These are phyloP conservation scores for Neostapfia colusana DNA, from an alignment of 176 grass and related monocot genomes.

Conservation along the genomic window DNA sequence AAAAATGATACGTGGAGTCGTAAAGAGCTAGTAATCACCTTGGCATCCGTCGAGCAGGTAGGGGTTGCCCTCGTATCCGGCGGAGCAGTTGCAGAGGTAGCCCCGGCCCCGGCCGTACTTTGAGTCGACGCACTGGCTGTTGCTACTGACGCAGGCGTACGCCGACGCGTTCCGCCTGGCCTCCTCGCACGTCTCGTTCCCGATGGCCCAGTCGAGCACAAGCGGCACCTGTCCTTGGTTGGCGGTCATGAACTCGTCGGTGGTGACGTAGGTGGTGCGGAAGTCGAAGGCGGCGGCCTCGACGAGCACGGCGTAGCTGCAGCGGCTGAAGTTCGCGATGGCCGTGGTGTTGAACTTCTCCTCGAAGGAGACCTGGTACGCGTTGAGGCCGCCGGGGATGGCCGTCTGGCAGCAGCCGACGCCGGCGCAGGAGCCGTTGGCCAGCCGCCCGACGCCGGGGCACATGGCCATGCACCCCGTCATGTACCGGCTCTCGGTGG, in stretches of 20 bases:
- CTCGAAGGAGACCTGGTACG: conserved; percentile 44
- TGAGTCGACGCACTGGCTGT: conserved; percentile 51
- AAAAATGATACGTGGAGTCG: too few species aligned
- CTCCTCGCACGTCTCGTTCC: conserved; percentile 48
- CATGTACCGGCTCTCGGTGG: conserved; percentile 33
- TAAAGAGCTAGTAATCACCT: conserved; percentile 13
- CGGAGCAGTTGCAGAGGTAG: conserved; percentile 68
- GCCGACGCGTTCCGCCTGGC: conserved; percentile 30
- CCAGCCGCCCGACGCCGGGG: conserved; percentile 7
- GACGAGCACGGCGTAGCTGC: conserved; percentile 63
- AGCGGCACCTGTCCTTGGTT: conserved; percentile 38
- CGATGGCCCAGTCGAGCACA: conserved; percentile 72
- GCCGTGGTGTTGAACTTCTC: conserved; percentile 38
- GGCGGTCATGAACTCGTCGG: conserved; percentile 35
- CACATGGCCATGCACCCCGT: conserved; percentile 61
- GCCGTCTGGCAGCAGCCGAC: conserved; percentile 75
- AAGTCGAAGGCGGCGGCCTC: conserved; percentile 60
- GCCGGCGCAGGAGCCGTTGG: conserved; percentile 57
- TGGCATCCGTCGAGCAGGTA: conserved; percentile 60
- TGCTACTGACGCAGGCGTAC: conserved; percentile 53
- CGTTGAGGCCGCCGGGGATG: conserved; percentile 47
- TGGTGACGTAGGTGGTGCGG: conserved; percentile 45
- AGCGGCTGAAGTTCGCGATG: conserved; percentile 22
- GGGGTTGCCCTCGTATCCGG: conserved; percentile 65
- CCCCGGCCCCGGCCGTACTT: conserved; percentile 51